Conservation (phyloP, 2,329 filamentous ascomycete species). For the Cryphonectria naterciae region DNA sequence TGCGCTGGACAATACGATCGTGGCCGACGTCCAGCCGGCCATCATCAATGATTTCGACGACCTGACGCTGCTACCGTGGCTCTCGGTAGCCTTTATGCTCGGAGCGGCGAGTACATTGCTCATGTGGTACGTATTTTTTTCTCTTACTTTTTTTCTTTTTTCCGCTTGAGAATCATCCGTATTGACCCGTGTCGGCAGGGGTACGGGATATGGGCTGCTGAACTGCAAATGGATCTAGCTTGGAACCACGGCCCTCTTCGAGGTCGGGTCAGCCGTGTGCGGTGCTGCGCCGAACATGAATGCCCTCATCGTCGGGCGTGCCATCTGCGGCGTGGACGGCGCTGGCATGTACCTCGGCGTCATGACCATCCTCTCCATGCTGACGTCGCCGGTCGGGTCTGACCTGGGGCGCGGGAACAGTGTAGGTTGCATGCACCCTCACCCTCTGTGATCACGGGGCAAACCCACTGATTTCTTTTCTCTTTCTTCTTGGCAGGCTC, state of each 20-base stretch:
- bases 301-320: constrained; percentile 50
- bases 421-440: no score
- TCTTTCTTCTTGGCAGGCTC: constrained; percentile 38
- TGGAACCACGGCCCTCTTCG: constrained; percentile 30
- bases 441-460: no score
- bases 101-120: no score
- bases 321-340: constrained; percentile 46
- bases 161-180: no score
- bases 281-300: constrained; percentile 46
- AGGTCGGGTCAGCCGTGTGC: constrained; percentile 39
- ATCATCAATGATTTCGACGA: constrained; percentile 42
- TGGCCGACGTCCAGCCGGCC: constrained; percentile 49
- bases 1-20: constrained; percentile 38
- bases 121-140: no score
- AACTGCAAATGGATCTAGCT: constrained; percentile 46
- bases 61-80: constrained; percentile 37
- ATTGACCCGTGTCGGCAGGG: no score
- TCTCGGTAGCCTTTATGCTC: constrained; percentile 43
- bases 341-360: constrained; percentile 42
- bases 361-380: constrained; percentile 37
- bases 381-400: constrained; percentile 31
- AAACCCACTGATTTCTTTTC: no score
- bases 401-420: constrained; percentile 41
- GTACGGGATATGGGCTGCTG: constrained; percentile 41
- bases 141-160: no score